Evolutionary conservation across 2,329 filamentous ascomycete genomes (phyloP).

Genomic region (Epichloe gansuensis): DNA sequence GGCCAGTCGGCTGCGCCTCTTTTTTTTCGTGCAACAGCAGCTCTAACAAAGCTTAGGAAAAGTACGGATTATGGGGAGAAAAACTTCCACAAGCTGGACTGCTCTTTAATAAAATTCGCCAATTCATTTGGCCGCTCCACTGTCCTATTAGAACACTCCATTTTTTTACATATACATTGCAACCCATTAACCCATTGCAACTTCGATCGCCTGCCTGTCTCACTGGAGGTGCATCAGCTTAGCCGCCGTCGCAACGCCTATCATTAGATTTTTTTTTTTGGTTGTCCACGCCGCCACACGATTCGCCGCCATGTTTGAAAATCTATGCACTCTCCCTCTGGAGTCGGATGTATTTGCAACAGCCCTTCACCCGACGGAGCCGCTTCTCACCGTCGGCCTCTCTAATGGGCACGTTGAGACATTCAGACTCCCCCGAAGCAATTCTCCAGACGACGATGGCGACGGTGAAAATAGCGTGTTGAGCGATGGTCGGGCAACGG

Average conservation of each 20-base stretch:
- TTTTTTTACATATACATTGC: too few species aligned
- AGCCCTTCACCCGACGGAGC: conserved; percentile 71
- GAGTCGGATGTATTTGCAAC: conserved; percentile 79
- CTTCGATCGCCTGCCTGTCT: neutral
- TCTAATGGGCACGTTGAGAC: conserved; percentile 76
- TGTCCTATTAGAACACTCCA: neutral
- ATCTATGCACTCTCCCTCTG: conserved; percentile 78
- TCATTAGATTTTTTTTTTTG: neutral
- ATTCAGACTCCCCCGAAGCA: conserved; percentile 53
- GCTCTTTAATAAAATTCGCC: neutral
- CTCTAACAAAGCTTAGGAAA: too few species aligned
- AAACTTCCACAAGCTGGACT: too few species aligned
- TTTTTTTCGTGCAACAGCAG: too few species aligned
- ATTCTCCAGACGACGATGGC: conserved; percentile 36
- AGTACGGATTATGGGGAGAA: too few species aligned
- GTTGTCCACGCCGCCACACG: neutral
- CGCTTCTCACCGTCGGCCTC: conserved; percentile 75
- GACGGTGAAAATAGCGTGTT: conserved; percentile 36
- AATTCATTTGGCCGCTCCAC: neutral
- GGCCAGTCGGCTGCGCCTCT: too few species aligned
- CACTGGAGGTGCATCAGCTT: neutral
- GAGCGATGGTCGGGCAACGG: conserved; percentile 55
- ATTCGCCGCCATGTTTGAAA: conserved; percentile 60
- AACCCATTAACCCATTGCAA: too few species aligned
- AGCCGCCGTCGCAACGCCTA: neutral